Evolutionary conservation across 306 rosid genomes (phyloP).

Genomic region (Sechiopsis laciniata): DNA sequence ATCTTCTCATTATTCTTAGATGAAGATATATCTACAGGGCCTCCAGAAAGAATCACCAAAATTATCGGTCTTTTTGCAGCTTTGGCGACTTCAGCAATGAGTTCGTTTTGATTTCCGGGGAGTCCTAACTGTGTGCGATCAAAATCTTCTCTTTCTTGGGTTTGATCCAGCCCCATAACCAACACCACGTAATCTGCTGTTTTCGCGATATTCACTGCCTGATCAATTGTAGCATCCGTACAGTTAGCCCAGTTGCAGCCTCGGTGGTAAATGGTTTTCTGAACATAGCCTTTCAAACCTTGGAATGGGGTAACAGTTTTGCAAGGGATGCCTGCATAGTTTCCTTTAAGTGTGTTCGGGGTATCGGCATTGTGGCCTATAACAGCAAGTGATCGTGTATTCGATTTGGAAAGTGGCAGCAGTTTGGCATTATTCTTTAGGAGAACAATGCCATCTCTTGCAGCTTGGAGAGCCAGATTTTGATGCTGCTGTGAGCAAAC

Average conservation of each 20-base stretch:
- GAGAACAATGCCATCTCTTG: conserved; percentile 79
- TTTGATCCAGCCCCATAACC: conserved; percentile 84
- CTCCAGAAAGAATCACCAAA: conserved; percentile 74
- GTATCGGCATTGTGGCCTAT: conserved; percentile 82
- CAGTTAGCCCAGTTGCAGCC: conserved; percentile 67
- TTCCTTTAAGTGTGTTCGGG: conserved; percentile 56
- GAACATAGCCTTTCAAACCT: conserved; percentile 49
- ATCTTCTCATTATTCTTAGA: conserved; percentile 52
- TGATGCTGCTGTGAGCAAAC: conserved; percentile 67
- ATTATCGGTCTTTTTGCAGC: conserved; percentile 63
- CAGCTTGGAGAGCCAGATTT: conserved; percentile 74
- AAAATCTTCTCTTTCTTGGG: conserved; percentile 57
- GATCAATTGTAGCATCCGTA: conserved; percentile 35
- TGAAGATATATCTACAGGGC: conserved; percentile 73
- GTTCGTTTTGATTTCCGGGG: conserved; percentile 69
- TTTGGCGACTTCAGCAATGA: conserved; percentile 52
- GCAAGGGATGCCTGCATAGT: conserved; percentile 86
- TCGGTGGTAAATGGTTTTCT: conserved; percentile 38
- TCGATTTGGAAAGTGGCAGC: conserved; percentile 63
- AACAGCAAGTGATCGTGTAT: conserved; percentile 53
- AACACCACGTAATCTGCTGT: conserved; percentile 64
- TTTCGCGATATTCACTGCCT: conserved; percentile 53
- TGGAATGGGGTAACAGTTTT: conserved; percentile 45
- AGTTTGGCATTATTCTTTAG: conserved; percentile 58
- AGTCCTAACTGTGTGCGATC: conserved; percentile 60